Base-by-base conservation (phyloP, 768 basidiomycete genomes). In the Naganishia onofrii region DNA sequence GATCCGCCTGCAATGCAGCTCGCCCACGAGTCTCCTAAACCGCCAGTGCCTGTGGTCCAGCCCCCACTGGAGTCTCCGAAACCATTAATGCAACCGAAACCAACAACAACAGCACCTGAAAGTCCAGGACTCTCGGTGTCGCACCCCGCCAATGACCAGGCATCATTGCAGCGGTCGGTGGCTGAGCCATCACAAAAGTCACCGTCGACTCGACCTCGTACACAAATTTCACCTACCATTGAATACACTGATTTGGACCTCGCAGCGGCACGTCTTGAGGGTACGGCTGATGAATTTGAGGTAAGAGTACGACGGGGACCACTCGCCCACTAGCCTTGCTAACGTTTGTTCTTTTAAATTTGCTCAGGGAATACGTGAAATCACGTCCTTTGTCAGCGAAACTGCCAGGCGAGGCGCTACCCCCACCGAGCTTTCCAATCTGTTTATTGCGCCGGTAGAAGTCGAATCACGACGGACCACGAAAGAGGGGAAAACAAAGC, bases 401-500 rank as follows among this genome's bases (percentile, higher is more conserved):
- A 86, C 84, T 44, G 79, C 73, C 46, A 78, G 80, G 3, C 76
- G 73, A 15, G 71, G 74, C 51, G 75, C 72, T 23, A 23, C 68
- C 48, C 75, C 71, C 15, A 72, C 73, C 55, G 69, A 75, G 44
- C 65, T 78, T 56, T 31, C 66, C 9, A 79, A 77, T 36, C 75
- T 82, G 0, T 74, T 81, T 17, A 73, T 78, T 8, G 81, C 74
- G 1, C 70, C 72, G 1, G 78, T 90, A 74, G 85, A 86, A 72
- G 82, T 90, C 17, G 82, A 85, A 78, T 85, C 88, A 26, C 83
- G 85, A 65, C 84, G 90, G 28, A 83, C 84, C 57, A 86, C 85
- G 57, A 83, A 83, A 72, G 85, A 89, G 74, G 89, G 90, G 6
- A 87, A 87, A 52, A 83, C 87, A 66, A 91, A 90, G 82, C 74